phyloP scores from a whole-genome alignment of 768 basidiomycete species.

The Mycena olivaceomarginata region DNA sequence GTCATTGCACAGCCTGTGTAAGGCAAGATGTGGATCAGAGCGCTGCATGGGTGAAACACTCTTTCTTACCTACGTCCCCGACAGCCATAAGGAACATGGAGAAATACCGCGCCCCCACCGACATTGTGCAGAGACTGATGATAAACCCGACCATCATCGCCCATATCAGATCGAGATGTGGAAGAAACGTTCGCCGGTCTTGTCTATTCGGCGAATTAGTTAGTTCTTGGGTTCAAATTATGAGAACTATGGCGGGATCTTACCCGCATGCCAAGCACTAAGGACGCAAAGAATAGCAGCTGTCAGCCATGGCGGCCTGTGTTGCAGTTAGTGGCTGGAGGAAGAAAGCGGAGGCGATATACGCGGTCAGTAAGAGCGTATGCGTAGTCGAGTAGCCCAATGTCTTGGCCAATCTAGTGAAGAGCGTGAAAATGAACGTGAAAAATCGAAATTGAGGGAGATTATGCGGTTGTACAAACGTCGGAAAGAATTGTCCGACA shows the following conservation, averaged over 20 bases:
- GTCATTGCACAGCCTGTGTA: slow-evolving; percentile 59
- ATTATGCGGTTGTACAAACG: slow-evolving; percentile 52
- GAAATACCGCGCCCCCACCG: slow-evolving; percentile 63
- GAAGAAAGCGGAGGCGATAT: slow-evolving; percentile 33
- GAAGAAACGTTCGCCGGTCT: slow-evolving; percentile 68
- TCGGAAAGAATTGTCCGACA: slow-evolving; percentile 68
- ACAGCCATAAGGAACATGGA: slow-evolving; percentile 68
- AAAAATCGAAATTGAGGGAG: no score
- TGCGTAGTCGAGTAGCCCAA: slow-evolving; percentile 66
- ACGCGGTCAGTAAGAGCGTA: slow-evolving; percentile 68
- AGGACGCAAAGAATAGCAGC: slow-evolving; percentile 58
- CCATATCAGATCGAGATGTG: slow-evolving; percentile 63
- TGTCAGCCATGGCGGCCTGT: slow-evolving; percentile 67
- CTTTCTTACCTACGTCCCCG: slow-evolving; percentile 61
- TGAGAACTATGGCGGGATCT: slow-evolving; percentile 21
- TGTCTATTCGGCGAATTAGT: slow-evolving; percentile 51
- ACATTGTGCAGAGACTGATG: slow-evolving; percentile 65
- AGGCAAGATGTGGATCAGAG: not conserved
- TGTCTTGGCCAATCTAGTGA: slow-evolving; percentile 60
- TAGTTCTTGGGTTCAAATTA: not conserved
- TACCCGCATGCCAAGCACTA: slow-evolving; percentile 66
- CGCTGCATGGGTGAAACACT: not conserved
- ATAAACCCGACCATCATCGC: slow-evolving; percentile 66
- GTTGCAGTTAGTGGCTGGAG: not conserved
- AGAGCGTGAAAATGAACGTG: not conserved